Evolutionary conservation across 306 rosid species (phyloP).

Genomic region (Benincasa hispida): DNA sequence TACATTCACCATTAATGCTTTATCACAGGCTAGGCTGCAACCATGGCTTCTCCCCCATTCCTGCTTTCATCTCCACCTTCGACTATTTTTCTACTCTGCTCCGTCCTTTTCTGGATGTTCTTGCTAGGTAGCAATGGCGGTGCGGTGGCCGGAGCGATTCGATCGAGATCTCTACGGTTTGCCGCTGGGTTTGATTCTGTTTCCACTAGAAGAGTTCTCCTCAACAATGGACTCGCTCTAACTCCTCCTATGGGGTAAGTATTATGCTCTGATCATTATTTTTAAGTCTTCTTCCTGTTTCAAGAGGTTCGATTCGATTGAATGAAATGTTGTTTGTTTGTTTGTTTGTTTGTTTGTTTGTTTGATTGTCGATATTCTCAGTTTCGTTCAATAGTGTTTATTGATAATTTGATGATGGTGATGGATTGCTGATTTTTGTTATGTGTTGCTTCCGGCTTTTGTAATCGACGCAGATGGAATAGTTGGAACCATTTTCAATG

Average conservation of each 20-base stretch:
- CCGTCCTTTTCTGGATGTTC: neutral
- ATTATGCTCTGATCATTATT: neutral
- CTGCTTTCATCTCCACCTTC: neutral
- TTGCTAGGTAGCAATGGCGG: neutral
- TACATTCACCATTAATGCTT: neutral
- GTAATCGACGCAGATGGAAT: constrained; percentile 34
- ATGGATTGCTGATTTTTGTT: neutral
- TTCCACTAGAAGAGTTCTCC: constrained; percentile 14
- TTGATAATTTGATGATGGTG: neutral
- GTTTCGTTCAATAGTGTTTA: neutral
- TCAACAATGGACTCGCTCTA: constrained; percentile 34
- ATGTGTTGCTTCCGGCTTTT: neutral
- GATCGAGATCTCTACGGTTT: neutral
- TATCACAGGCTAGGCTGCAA: neutral
- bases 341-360: neutral
- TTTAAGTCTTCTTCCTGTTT: neutral
- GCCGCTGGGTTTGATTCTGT: neutral
- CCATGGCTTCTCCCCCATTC: neutral
- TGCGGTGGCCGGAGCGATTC: constrained; percentile 1
- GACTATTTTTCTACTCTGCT: neutral
- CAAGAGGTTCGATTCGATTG: neutral
- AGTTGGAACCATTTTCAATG: constrained; percentile 77
- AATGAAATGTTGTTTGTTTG: neutral
- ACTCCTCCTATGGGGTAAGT: constrained; percentile 66
- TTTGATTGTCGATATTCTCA: neutral